phyloP scores from a whole-genome alignment of 768 basidiomycete genomes.

The Dentipellis fragilis region DNA sequence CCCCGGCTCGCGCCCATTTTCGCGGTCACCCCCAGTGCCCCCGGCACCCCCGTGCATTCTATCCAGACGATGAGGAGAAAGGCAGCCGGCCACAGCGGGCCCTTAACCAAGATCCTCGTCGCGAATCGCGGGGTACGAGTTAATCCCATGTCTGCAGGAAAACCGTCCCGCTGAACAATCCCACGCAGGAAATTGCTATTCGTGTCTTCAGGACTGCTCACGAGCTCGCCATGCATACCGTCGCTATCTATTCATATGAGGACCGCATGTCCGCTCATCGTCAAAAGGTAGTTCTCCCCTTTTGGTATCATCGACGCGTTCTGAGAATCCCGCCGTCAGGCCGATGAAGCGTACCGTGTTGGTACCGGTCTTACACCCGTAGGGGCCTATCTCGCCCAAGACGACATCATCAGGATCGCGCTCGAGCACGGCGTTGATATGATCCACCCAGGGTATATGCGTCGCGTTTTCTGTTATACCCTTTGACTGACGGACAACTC shows the following conservation, averaged over 20 bases:
- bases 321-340: conserved; percentile 32
- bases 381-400: conserved; percentile 92
- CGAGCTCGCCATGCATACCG: conserved; percentile 98
- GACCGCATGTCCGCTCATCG: conserved; percentile 95
- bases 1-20: conserved; percentile 67
- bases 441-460: conserved; percentile 83
- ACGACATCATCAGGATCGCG: conserved; percentile 94
- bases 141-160: conserved; percentile 6
- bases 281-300: conserved; percentile 62
- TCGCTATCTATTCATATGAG: conserved; percentile 96
- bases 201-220: conserved; percentile 97
- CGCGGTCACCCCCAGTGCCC: conserved; percentile 62
- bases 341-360: conserved; percentile 97
- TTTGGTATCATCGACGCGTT: neutral
- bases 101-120: conserved; percentile 84
- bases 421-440: conserved; percentile 98
- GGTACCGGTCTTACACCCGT: conserved; percentile 95
- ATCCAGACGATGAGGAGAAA: conserved; percentile 88
- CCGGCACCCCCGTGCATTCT: conserved; percentile 80
- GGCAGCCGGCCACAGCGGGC: conserved; percentile 83
- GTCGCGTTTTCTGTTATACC: neutral
- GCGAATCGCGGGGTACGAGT: conserved; percentile 79
- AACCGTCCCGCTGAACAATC: neutral
- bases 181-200: conserved; percentile 87
- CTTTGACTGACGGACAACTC: neutral